Percentiles rank a stretch among this genome's conserved stretches.
These are phyloP conservation scores for Trypanosoma avium DNA, from an alignment of 208 protist species.

Conservation along the genomic window DNA sequence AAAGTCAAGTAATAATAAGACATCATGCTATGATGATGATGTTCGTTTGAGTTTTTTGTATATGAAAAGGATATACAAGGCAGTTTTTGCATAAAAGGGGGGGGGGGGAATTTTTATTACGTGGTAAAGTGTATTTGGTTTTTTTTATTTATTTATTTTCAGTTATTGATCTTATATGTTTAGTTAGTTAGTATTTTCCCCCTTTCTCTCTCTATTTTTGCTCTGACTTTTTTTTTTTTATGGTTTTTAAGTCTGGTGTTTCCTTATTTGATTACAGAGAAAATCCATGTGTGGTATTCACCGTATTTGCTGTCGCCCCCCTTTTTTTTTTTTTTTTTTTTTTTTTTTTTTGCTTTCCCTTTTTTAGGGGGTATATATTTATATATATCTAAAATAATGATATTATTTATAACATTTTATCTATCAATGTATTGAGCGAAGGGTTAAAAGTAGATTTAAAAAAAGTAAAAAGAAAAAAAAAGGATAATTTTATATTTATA, in stretches of 20 bases:
- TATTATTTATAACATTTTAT: not conserved
- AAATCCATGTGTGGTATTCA: too few species aligned
- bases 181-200: not conserved
- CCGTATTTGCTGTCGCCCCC: not conserved
- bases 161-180: not conserved
- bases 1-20: not conserved
- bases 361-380: not conserved
- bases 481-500: too few species aligned
- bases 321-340: not conserved
- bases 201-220: not conserved
- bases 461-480: too few species aligned
- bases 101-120: not conserved
- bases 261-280: not conserved
- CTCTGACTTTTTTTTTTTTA: slow-evolving; percentile 3
- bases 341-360: slow-evolving; percentile 3
- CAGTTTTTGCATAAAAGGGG: slow-evolving; percentile 12
- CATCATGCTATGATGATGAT: slow-evolving; percentile 26
- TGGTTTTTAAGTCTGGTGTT: not conserved
- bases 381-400: not conserved
- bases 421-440: too few species aligned
- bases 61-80: slow-evolving; percentile 32
- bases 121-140: not conserved
- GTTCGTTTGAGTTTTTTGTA: slow-evolving; percentile 30
- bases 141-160: not conserved
- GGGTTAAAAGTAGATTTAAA: too few species aligned